A percentile compares a stretch with the other conserved stretches of the same genome.
Conservation (phyloP, 192 early-diverging fungal genomes). For the Coemansia sp. region DNA sequence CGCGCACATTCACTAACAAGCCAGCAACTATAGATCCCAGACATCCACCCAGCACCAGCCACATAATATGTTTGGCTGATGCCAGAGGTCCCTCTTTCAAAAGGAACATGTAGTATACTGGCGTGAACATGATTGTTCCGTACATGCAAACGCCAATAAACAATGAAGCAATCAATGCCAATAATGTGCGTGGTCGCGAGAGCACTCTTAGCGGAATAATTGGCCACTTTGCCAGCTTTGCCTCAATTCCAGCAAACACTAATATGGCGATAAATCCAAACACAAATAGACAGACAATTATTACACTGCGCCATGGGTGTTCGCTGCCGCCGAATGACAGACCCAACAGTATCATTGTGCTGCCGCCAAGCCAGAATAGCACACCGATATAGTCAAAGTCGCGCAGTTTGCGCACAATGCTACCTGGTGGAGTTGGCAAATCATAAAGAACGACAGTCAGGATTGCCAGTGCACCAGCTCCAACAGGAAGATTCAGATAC, state of each 20-base stretch:
- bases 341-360: conserved; percentile 57
- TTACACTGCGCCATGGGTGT: conserved; percentile 55
- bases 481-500: conserved; percentile 75
- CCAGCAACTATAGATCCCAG: conserved; percentile 32
- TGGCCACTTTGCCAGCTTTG: conserved; percentile 64
- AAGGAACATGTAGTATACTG: conserved; percentile 47
- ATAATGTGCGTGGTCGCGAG: conserved; percentile 27
- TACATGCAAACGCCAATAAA: conserved; percentile 50
- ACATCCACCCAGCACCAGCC: conserved; percentile 35
- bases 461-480: conserved; percentile 55
- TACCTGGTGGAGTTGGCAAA: conserved; percentile 48
- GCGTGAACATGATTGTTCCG: conserved; percentile 55
- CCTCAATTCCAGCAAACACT: conserved; percentile 60
- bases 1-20: conserved; percentile 25
- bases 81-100: conserved; percentile 18
- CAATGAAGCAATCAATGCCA: conserved; percentile 29
- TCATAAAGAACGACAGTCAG: conserved; percentile 60
- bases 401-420: conserved; percentile 33
- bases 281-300: conserved; percentile 55
- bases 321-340: conserved; percentile 63
- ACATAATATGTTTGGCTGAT: conserved; percentile 38
- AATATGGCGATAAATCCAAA: conserved; percentile 38
- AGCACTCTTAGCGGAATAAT: conserved; percentile 55
- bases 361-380: conserved; percentile 52
- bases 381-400: conserved; percentile 62